Conservation (phyloP, 352 stramenopile genomes). For the Pythium chondricola region DNA sequence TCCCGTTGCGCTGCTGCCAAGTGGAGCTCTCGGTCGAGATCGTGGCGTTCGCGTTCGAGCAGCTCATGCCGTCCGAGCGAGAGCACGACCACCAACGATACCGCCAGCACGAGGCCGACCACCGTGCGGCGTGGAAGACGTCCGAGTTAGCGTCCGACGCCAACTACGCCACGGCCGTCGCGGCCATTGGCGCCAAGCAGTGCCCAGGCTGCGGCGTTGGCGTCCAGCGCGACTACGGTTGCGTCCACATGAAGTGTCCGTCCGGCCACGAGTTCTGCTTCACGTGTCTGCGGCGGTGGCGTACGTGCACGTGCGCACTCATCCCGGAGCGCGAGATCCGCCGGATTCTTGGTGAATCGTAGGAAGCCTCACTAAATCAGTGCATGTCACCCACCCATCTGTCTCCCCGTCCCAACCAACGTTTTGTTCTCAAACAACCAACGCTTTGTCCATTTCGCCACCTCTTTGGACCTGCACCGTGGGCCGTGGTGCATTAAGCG, state of each 20-base stretch:
- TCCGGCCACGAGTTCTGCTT: slow-evolving; percentile 77
- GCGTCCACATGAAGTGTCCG: slow-evolving; percentile 70
- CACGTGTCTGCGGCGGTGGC: slow-evolving; percentile 49
- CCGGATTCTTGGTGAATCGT: slow-evolving; percentile 42
- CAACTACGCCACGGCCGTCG: slow-evolving; percentile 49
- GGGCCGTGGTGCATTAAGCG: too few relatives aligned
- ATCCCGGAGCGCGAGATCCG: slow-evolving; percentile 51
- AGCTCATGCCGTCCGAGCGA: not conserved
- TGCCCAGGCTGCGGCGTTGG: slow-evolving; percentile 70
- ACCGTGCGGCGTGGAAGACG: slow-evolving; percentile 32
- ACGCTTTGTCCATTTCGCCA: too few relatives aligned
- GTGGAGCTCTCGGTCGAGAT: slow-evolving; percentile 65
- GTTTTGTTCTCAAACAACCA: too few relatives aligned
- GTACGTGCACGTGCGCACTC: slow-evolving; percentile 43
- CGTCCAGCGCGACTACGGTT: slow-evolving; percentile 66
- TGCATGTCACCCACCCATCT: not conserved
- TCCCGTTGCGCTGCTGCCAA: slow-evolving; percentile 63
- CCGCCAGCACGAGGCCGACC: slow-evolving; percentile 34
- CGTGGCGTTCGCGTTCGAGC: slow-evolving; percentile 31
- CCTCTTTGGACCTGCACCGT: too few relatives aligned
- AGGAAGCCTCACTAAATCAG: not conserved
- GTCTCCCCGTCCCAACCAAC: not conserved
- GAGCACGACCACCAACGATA: slow-evolving; percentile 39
- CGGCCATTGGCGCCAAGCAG: slow-evolving; percentile 47
- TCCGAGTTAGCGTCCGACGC: slow-evolving; percentile 54